A percentile compares a stretch with the other conserved stretches of the same genome.
These are phyloP conservation scores for Eucalyptus polyanthemos DNA, from an alignment of 345 rosid species.

Conservation along the genomic window DNA sequence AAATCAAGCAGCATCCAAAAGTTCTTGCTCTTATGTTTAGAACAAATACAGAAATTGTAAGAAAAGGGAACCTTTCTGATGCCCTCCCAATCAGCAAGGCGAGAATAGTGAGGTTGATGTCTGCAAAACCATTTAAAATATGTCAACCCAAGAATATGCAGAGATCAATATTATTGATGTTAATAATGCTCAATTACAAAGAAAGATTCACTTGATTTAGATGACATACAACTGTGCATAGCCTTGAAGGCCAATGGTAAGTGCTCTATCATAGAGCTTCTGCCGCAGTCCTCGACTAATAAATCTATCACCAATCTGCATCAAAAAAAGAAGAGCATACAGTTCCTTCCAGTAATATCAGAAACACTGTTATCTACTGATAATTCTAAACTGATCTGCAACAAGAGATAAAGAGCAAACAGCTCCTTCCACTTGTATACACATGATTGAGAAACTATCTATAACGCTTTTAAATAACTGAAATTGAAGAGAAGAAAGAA, in stretches of 20 bases:
- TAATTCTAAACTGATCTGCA: background rate
- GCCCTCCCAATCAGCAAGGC: conserved; percentile 96
- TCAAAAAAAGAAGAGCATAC: background rate
- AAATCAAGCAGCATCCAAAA: background rate
- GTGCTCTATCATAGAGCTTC: conserved; percentile 74
- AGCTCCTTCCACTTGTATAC: background rate
- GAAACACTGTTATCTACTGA: background rate
- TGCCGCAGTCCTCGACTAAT: conserved; percentile 59
- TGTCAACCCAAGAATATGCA: background rate
- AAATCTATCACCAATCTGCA: conserved; percentile 85
- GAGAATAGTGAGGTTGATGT: conserved; percentile 76
- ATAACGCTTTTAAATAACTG: background rate
- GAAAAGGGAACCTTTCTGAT: conserved; percentile 52
- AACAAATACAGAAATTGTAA: background rate
- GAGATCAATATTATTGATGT: background rate
- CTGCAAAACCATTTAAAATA: conserved; percentile 25
- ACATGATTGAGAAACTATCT: background rate
- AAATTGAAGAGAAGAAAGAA: background rate
- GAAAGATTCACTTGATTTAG: background rate
- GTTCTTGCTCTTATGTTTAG: background rate
- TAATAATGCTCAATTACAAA: background rate
- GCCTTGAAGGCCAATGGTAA: conserved; percentile 81
- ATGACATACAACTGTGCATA: conserved; percentile 78
- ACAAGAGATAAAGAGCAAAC: background rate
- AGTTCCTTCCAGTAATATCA: background rate